Percentiles rank a stretch among this genome's conserved stretches.
Evolutionary conservation across 2,329 filamentous ascomycete species (phyloP).

Genomic region (Xylaria sp.): DNA sequence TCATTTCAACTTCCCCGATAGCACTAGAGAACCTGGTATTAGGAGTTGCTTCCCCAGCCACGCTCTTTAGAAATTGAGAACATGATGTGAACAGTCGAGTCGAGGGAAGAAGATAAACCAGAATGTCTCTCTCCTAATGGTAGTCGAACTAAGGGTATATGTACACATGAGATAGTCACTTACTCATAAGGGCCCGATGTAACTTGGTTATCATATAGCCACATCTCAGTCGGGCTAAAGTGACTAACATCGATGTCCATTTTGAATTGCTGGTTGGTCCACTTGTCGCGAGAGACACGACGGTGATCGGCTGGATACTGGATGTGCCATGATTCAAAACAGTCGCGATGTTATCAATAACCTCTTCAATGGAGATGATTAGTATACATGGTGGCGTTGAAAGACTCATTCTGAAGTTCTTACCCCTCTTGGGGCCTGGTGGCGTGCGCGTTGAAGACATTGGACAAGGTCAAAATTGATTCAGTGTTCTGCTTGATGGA

Average conservation of each 20-base stretch:
- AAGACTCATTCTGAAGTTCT: neutral
- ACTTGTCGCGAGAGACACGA: constrained; percentile 30
- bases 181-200: constrained; percentile 27
- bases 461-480: neutral
- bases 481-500: neutral
- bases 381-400: neutral
- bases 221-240: constrained; percentile 16
- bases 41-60: neutral
- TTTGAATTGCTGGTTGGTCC: constrained; percentile 18
- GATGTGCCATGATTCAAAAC: constrained; percentile 4
- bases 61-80: neutral
- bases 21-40: constrained; percentile 6
- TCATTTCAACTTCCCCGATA: constrained; percentile 15
- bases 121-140: neutral
- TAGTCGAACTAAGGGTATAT: neutral
- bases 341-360: neutral
- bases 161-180: neutral
- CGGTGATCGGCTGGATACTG: constrained; percentile 1
- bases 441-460: constrained; percentile 5
- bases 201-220: constrained; percentile 27
- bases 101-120: neutral
- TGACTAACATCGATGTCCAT: neutral
- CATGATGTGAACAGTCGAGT: neutral
- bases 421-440: neutral
- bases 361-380: neutral